Evolutionary conservation across 129 eudicot species (phyloP), one percentile per base, ranked within the genome.

Genomic region (Sambucus nigra): DNA sequence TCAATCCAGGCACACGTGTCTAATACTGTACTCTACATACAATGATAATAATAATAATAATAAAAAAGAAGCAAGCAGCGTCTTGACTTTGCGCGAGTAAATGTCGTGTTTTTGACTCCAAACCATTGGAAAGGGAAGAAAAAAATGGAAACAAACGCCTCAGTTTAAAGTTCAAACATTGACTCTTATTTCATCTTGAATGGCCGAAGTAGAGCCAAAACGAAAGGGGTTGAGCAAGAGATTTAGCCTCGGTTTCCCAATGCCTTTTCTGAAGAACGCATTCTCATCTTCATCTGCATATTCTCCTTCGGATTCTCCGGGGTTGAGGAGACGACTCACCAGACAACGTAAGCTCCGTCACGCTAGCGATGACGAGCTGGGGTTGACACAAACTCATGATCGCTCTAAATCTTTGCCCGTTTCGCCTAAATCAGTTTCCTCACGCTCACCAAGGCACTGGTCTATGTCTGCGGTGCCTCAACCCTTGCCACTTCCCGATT

Each of bases 401-500:
- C 53, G 67, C 57, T 66, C 91, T 0, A 67, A 67, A 56, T 75
- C 86, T 14, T 47, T 67, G 74, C 86, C 95, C 0, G 73, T 39
- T 59, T 77, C 95, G 17, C 94, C 94, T 13, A 61, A 64, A 18
- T 60, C 67, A 2, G 67, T 62, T 51, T 57, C 66, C n/a, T n/a
- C n/a, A 8, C 61, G 47, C 44, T 64, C 80, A 1, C 73, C 80
- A 60, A 60, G 70, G 27, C 81, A 75, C 55, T 72, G 92, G 87
- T 86, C 84, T 7, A 61, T 56, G 47, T 73, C 81, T 4, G 92
- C 84, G 20, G 87, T 86, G 53, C 92, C 95, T 2, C 84, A 66
- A 40, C 95, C 92, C 0, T 70, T 86, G 73, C 95, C 95, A 32
- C 81, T 76, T 32, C 95, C 95, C 18, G 69, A 65, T 24, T 11